phyloP scores from a whole-genome alignment of 768 basidiomycete species.

The Nidula microcarpa region DNA sequence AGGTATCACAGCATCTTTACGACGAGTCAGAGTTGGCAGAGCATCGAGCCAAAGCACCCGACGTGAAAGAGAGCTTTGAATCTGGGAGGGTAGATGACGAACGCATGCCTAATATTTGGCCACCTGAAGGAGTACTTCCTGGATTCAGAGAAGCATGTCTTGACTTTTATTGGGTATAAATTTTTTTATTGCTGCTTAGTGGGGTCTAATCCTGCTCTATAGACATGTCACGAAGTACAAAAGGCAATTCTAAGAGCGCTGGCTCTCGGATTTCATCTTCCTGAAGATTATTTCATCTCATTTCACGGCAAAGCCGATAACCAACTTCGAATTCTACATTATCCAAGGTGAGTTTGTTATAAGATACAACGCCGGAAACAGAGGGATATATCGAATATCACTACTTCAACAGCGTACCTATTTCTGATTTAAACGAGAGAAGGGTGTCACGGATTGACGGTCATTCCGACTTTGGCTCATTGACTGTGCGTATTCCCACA shows the following conservation, averaged over 20 bases:
- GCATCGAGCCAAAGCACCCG: constrained; percentile 26
- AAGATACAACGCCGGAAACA: too few relatives aligned
- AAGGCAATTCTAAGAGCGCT: constrained; percentile 44
- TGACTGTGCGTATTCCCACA: constrained; percentile 33
- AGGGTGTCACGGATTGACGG: constrained; percentile 41
- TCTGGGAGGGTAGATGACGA: constrained; percentile 45
- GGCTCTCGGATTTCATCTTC: constrained; percentile 38
- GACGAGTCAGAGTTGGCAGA: constrained; percentile 22
- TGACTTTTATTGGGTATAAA: constrained; percentile 46
- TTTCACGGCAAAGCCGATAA: constrained; percentile 44
- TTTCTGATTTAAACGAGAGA: constrained; percentile 25
- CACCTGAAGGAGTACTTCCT: constrained; percentile 46
- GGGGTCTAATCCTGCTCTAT: constrained; percentile 7
- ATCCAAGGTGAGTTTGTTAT: constrained; percentile 31
- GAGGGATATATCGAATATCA: not conserved
- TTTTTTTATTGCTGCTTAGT: constrained; percentile 7
- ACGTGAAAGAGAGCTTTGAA: constrained; percentile 54
- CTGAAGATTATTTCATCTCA: constrained; percentile 40
- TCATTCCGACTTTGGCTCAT: constrained; percentile 52
- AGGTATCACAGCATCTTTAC: constrained; percentile 31
- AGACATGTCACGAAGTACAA: constrained; percentile 41
- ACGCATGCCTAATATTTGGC: constrained; percentile 55
- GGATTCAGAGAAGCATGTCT: constrained; percentile 51
- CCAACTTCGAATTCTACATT: constrained; percentile 55
- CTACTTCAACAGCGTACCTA: constrained; percentile 21